Evolutionary conservation across 2,329 filamentous ascomycete species (phyloP).

Genomic region (Samsoniella hepiali): DNA sequence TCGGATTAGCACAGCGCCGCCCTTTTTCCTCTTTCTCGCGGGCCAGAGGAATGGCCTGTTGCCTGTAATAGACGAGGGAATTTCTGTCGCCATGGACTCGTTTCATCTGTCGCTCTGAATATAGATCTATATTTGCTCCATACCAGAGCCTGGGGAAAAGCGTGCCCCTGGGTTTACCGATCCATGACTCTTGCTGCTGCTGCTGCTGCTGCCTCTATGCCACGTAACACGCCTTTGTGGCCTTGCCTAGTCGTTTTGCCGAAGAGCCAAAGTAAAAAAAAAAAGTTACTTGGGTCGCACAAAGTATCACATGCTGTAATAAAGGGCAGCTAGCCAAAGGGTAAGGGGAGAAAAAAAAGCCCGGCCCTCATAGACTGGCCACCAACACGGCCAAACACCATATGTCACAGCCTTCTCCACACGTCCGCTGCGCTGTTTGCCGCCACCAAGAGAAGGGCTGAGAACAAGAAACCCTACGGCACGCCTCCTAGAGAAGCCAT

Average conservation of each 20-base stretch:
- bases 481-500: background rate
- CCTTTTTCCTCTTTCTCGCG: background rate
- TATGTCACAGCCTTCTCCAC: background rate
- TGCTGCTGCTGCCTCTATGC: background rate
- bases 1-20: background rate
- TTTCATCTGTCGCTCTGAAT: constrained; percentile 1
- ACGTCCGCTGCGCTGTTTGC: background rate
- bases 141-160: background rate
- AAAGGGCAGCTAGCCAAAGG: too few species aligned
- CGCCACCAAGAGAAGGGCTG: background rate
- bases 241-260: too few species aligned
- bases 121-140: background rate
- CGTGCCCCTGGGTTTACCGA: background rate
- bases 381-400: background rate
- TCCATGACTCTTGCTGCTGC: background rate
- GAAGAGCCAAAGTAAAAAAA: too few species aligned
- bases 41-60: background rate
- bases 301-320: too few species aligned
- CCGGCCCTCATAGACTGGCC: background rate
- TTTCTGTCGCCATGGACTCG: background rate
- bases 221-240: too few species aligned
- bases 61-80: background rate
- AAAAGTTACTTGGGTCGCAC: too few species aligned
- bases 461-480: background rate
- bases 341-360: too few species aligned